These are phyloP conservation scores for Termitomyces sp. DNA, from an alignment of 768 basidiomycete genomes.

Conservation along the genomic window DNA sequence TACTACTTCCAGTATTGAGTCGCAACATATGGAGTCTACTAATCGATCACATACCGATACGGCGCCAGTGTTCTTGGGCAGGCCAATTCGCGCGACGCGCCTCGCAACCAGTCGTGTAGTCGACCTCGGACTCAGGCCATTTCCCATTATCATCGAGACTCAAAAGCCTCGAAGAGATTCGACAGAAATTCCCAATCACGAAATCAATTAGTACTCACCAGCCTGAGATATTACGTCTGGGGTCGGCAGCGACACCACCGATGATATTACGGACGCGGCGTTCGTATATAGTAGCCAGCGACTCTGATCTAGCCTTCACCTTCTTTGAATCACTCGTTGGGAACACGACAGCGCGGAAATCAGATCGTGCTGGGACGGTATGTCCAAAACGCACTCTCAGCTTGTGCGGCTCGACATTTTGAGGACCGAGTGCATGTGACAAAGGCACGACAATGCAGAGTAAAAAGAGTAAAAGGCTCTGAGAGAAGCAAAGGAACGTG, in stretches of 20 bases:
- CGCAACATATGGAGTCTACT: neutral
- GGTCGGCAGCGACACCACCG: neutral
- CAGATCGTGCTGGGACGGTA: neutral
- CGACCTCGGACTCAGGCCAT: slow-evolving; percentile 39
- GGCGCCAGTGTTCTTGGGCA: slow-evolving; percentile 46
- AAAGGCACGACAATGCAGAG: neutral
- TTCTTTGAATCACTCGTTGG: slow-evolving; percentile 21
- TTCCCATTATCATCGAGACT: slow-evolving; percentile 25
- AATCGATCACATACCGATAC: slow-evolving; percentile 27
- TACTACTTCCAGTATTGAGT: slow-evolving; percentile 22
- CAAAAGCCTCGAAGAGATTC: slow-evolving; percentile 10
- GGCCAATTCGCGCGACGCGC: slow-evolving; percentile 56
- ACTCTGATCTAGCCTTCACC: slow-evolving; percentile 25
- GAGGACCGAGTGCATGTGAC: slow-evolving; percentile 2
- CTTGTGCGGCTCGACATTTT: neutral
- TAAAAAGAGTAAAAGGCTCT: slow-evolving; percentile 14
- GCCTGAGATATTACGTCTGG: slow-evolving; percentile 10
- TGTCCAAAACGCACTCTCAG: neutral
- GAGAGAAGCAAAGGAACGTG: slow-evolving; percentile 12
- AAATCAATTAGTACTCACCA: slow-evolving; percentile 5
- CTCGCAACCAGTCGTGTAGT: slow-evolving; percentile 48
- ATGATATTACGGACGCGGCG: slow-evolving; percentile 16
- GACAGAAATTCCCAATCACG: neutral
- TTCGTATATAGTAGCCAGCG: slow-evolving; percentile 9
- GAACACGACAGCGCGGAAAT: neutral